Evolutionary conservation across 345 rosid species (phyloP).

Genomic region (Combretum micranthum): DNA sequence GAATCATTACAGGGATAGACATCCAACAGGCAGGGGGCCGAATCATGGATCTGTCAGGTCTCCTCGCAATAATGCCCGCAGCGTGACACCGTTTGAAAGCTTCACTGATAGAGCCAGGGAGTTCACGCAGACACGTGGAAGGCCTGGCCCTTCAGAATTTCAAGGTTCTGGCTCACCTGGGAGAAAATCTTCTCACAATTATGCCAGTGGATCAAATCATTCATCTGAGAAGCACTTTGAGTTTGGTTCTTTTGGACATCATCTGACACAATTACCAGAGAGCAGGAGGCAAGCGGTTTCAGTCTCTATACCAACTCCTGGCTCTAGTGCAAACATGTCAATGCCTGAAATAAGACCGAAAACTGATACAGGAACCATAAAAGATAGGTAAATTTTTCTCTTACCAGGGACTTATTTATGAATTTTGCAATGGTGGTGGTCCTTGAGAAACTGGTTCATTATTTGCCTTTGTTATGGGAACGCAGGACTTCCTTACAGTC

Average conservation of each 20-base stretch:
- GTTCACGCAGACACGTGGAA: slow-evolving; percentile 29
- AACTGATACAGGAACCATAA: slow-evolving; percentile 21
- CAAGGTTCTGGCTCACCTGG: slow-evolving; percentile 33
- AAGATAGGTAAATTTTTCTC: slow-evolving; percentile 41
- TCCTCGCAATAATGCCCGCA: slow-evolving; percentile 45
- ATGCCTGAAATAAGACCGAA: slow-evolving; percentile 25
- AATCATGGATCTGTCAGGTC: slow-evolving; percentile 46
- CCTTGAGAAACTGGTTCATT: not conserved
- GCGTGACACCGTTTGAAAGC: slow-evolving; percentile 25
- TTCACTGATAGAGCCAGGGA: slow-evolving; percentile 43
- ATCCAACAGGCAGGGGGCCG: slow-evolving; percentile 40
- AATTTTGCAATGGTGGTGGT: not conserved
- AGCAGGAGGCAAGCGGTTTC: slow-evolving; percentile 21
- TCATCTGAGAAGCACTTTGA: slow-evolving; percentile 32
- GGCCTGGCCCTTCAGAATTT: slow-evolving; percentile 32
- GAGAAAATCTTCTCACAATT: slow-evolving; percentile 15
- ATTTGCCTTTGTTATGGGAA: slow-evolving; percentile 9
- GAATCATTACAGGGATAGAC: slow-evolving; percentile 67
- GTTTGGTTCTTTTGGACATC: slow-evolving; percentile 35
- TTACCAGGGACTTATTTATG: not conserved
- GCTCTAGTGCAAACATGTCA: slow-evolving; percentile 14
- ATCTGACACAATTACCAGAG: slow-evolving; percentile 18
- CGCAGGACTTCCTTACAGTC: slow-evolving; percentile 51
- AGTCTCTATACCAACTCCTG: slow-evolving; percentile 18
- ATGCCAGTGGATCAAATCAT: slow-evolving; percentile 38